A percentile compares a stretch with the other conserved stretches of the same genome.
These are phyloP conservation scores for Fusarium sp. DNA, from an alignment of 2,329 filamentous ascomycete genomes.

Conservation along the genomic window DNA sequence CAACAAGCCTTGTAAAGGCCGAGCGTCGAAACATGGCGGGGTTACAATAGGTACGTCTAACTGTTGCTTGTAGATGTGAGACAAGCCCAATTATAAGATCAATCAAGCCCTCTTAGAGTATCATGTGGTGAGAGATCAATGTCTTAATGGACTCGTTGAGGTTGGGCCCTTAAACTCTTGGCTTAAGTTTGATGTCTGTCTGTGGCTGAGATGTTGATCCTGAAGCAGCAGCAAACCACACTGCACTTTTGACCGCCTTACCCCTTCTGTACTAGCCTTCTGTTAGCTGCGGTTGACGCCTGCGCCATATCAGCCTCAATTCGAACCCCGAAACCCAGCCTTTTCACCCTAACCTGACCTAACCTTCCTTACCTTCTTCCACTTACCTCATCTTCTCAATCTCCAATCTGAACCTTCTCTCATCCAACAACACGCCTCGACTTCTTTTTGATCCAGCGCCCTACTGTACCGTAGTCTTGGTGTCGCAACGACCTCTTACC, in stretches of 20 bases:
- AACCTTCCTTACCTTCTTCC: background rate
- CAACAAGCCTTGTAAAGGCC: background rate
- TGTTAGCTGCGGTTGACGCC: constrained; percentile 27
- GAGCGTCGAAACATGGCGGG: constrained; percentile 31
- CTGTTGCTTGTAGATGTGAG: background rate
- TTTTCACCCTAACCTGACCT: constrained; percentile 27
- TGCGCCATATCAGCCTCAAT: constrained; percentile 47
- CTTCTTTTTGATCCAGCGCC: constrained; percentile 6
- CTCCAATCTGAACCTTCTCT: constrained; percentile 25
- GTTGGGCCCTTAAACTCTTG: constrained; percentile 16
- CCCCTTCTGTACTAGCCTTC: constrained; percentile 37
- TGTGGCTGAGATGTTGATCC: constrained; percentile 30
- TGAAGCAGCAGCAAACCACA: constrained; percentile 23
- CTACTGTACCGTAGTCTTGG: constrained; percentile 7
- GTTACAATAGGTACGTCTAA: background rate
- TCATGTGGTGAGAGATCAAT: background rate
- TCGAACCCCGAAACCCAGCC: constrained; percentile 40
- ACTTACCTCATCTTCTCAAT: background rate
- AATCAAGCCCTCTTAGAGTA: background rate
- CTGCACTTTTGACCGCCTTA: constrained; percentile 42
- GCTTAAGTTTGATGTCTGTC: constrained; percentile 11
- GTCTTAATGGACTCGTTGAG: constrained; percentile 4
- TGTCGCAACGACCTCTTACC: constrained; percentile 15
- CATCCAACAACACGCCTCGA: constrained; percentile 5
- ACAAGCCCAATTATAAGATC: background rate